Base-by-base conservation (phyloP, 2,329 filamentous ascomycete genomes). In the Aspergillus neoniger region DNA sequence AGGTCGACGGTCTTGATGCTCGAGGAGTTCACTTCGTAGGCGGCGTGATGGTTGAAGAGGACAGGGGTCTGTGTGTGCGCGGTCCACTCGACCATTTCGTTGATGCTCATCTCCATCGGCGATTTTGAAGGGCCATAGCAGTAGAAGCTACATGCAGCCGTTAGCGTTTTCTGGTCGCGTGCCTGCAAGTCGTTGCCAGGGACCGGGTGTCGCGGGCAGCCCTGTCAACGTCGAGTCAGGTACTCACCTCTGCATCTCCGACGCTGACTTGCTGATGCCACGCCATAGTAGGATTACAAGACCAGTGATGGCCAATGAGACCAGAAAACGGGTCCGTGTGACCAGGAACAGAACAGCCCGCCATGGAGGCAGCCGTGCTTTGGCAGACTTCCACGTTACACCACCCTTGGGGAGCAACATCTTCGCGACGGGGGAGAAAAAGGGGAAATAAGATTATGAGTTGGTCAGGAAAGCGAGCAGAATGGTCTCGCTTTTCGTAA, bases 41-140 rank as follows among this genome's bases (percentile, higher is more conserved):
- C 89, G 65, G 90, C 88, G 78, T 98, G 95, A 78, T 94, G 91
- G 81, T 99, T 99, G 83, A 96, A 97, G 67, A 96, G 86, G 69
- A 99, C 92, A 53, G 95, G 95, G 3, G 95, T 98, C 70, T 93
- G 88, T 64, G 95, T 82, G 74, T 96, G 93, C 60, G 87, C 88
- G 67, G 91, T 89, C 95, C 95, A 99, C 66, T 91, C 85, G 63
- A 88, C 88, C 76, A 94, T 89, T 75, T 99, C 95, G 75, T 97
- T 97, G 58, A 89, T 81, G 44, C 90, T 87, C 92, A 99, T 96
- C 66, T 95, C 88, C 88, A 96, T 96, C 56, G 95, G 95, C n/a
- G 95, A 87, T 81, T 96, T 97, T 23, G 90, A 87, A 14, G 95
- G 94, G 12, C 95, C 95, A 85, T 92, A 98, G 82, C 95, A 99